phyloP scores from a whole-genome alignment of 2,329 filamentous ascomycete species.

The Blastomyces emzantsi region DNA sequence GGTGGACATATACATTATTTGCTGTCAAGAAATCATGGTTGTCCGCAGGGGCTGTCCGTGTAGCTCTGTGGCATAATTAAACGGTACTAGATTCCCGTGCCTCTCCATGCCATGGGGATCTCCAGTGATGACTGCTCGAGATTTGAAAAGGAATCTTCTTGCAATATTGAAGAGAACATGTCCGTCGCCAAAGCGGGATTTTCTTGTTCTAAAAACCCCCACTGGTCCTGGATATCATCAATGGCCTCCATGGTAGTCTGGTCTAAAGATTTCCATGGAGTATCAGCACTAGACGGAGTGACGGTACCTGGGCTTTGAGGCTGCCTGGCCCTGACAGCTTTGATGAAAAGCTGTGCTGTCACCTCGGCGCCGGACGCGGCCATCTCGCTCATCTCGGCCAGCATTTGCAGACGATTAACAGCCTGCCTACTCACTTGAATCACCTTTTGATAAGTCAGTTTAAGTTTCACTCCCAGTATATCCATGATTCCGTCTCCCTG shows the following conservation, averaged over 20 bases:
- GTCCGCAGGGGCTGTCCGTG: background rate
- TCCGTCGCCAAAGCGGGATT: background rate
- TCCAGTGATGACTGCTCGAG: background rate
- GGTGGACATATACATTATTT: background rate
- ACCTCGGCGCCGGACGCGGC: background rate
- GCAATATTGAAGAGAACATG: background rate
- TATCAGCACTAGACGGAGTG: background rate
- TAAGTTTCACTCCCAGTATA: background rate
- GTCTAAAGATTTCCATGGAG: background rate
- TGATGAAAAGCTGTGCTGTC: background rate
- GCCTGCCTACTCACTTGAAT: constrained; percentile 2
- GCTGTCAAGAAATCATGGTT: background rate
- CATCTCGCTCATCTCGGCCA: constrained; percentile 5
- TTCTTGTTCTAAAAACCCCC: background rate
- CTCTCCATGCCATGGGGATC: background rate
- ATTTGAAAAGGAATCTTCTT: background rate
- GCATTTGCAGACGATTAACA: constrained; percentile 5
- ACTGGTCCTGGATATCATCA: background rate
- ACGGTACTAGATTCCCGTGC: background rate
- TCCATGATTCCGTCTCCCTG: background rate
- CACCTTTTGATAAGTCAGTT: background rate
- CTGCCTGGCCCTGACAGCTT: background rate
- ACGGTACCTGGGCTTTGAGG: background rate
- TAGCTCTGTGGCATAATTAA: background rate
- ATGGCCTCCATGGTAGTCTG: background rate